These are phyloP conservation scores for Tylopilus subfusipes DNA, from an alignment of 768 basidiomycete species.

Conservation along the genomic window DNA sequence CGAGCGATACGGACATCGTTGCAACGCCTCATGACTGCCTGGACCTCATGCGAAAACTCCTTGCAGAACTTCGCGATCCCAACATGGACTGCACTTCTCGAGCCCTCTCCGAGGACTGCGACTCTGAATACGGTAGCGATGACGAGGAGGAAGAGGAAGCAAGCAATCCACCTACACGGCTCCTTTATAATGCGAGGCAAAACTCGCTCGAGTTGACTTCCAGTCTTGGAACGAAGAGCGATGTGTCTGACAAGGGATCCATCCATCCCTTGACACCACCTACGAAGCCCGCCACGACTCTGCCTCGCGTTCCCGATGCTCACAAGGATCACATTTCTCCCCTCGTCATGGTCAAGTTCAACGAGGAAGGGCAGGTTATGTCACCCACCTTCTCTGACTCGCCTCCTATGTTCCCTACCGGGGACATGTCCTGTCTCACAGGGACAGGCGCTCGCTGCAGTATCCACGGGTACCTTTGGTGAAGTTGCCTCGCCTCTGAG, in stretches of 20 bases:
- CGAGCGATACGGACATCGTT: not conserved
- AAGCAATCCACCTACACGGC: not conserved
- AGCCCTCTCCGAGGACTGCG: constrained; percentile 4
- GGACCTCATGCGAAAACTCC: constrained; percentile 14
- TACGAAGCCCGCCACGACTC: not conserved
- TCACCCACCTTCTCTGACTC: not conserved
- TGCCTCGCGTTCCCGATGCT: not conserved
- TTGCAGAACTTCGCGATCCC: constrained; percentile 15
- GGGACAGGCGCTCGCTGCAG: not conserved
- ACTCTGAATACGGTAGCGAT: not conserved
- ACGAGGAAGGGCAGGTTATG: not conserved
- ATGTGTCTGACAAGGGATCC: constrained; percentile 1
- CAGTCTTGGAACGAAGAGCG: not conserved
- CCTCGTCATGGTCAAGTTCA: not conserved
- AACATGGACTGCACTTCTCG: constrained; percentile 4
- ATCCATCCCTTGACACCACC: constrained; percentile 9
- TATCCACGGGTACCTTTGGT: not conserved
- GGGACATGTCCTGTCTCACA: constrained; percentile 1
- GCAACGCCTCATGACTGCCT: not conserved
- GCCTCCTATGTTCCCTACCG: not conserved
- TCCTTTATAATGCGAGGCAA: not conserved
- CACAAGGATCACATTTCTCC: not conserved
- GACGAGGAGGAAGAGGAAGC: not conserved
- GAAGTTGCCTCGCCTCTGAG: constrained; percentile 2
- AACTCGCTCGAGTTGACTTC: constrained; percentile 1